Conservation (phyloP, 1,284 basidiomycete genomes). For the Boletus smithii region DNA sequence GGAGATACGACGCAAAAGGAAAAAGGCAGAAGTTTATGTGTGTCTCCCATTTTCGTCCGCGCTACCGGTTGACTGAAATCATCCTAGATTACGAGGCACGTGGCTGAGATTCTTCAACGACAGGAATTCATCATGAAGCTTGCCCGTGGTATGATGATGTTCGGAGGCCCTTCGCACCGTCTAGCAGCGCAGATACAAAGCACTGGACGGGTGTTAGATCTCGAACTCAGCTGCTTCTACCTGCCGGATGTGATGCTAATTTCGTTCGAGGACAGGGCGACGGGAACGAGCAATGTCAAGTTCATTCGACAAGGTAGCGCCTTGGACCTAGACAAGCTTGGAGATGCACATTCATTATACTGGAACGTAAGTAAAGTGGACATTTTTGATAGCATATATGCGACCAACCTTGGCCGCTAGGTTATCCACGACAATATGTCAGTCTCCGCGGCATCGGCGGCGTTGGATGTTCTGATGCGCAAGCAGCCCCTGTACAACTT, state of each 20-base stretch:
- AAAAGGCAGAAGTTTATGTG: constrained; percentile 77
- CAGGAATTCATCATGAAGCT: constrained; percentile 92
- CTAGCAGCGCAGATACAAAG: constrained; percentile 85
- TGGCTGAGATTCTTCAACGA: constrained; percentile 81
- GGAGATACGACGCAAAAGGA: constrained; percentile 61
- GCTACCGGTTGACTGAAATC: not conserved
- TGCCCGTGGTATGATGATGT: constrained; percentile 91
- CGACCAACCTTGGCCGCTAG: constrained; percentile 30
- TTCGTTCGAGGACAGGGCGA: constrained; percentile 79
- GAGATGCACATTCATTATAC: constrained; percentile 74
- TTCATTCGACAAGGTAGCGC: constrained; percentile 76
- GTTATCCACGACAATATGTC: constrained; percentile 86
- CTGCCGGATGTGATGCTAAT: constrained; percentile 82
- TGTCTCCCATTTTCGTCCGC: constrained; percentile 28
- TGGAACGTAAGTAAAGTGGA: constrained; percentile 59
- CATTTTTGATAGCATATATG: not conserved
- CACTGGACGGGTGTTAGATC: constrained; percentile 82
- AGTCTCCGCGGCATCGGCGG: constrained; percentile 73
- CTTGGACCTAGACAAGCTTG: constrained; percentile 76
- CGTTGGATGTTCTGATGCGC: constrained; percentile 77
- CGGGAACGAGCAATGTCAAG: constrained; percentile 85
- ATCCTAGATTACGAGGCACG: constrained; percentile 80
- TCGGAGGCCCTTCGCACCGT: constrained; percentile 87
- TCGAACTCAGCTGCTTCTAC: constrained; percentile 83
- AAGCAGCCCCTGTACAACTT: constrained; percentile 59